phyloP scores from a whole-genome alignment of 192 early-diverging fungal genomes.

The Chytriomyces sp. region DNA sequence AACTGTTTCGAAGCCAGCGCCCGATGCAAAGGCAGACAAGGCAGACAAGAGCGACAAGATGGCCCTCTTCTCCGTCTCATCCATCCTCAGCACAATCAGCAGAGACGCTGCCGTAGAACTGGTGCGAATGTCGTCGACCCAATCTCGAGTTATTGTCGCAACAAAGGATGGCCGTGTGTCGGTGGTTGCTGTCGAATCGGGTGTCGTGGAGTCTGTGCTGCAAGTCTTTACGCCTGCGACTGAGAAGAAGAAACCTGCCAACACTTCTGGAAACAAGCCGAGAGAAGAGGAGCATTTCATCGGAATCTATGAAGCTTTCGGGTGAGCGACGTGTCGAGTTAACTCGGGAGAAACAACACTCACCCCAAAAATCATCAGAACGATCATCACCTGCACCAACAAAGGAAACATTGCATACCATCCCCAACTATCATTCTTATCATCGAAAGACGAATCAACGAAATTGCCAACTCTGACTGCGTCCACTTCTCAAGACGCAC shows the following conservation, averaged over 20 bases:
- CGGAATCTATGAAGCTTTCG: conserved; percentile 43
- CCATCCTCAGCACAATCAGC: neutral
- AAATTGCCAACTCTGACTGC: conserved; percentile 35
- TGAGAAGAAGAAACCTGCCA: conserved; percentile 28
- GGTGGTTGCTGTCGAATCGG: conserved; percentile 39
- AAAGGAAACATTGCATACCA: conserved; percentile 33
- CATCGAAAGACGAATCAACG: neutral
- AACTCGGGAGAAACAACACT: conserved; percentile 32
- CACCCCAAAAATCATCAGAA: conserved; percentile 38
- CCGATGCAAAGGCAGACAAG: neutral
- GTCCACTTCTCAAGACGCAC: conserved; percentile 55
- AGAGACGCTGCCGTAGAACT: neutral
- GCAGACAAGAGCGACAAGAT: neutral
- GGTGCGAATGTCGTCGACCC: neutral
- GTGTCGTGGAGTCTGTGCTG: conserved; percentile 29
- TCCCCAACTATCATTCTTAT: conserved; percentile 1
- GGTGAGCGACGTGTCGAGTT: conserved; percentile 42
- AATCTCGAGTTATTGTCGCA: conserved; percentile 37
- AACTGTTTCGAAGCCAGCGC: neutral
- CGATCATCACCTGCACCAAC: conserved; percentile 49
- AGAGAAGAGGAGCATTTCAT: conserved; percentile 53
- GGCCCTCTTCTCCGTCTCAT: neutral
- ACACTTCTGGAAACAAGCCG: conserved; percentile 42
- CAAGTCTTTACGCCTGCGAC: conserved; percentile 31
- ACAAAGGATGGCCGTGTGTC: conserved; percentile 39